A percentile compares a stretch with the other conserved stretches of the same genome.
Evolutionary conservation across 2,329 filamentous ascomycete genomes (phyloP).

Genomic region (Coniochaeta sp.): DNA sequence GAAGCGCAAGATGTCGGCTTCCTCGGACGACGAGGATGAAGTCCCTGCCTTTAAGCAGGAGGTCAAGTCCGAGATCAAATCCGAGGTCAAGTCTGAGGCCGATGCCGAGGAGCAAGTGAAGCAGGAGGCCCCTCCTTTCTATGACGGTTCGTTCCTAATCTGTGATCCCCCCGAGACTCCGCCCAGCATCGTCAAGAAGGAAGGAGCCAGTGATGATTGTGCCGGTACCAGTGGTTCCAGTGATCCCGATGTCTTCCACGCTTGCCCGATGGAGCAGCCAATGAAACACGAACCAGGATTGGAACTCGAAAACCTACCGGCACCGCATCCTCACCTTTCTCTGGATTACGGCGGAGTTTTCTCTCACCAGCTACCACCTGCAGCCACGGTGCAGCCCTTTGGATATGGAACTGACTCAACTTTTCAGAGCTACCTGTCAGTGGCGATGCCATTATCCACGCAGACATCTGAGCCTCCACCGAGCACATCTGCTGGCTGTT

Average conservation of each 20-base stretch:
- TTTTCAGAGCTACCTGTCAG: not conserved
- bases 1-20: constrained; percentile 14
- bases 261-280: not conserved
- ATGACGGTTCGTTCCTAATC: constrained; percentile 5
- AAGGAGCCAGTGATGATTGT: not conserved
- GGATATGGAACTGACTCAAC: not conserved
- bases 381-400: not conserved
- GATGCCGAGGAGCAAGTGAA: constrained; percentile 2
- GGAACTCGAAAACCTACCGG: not conserved
- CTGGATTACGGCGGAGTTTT: not conserved
- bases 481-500: not conserved
- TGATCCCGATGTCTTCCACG: not conserved
- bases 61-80: too few species aligned
- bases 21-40: constrained; percentile 12
- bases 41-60: constrained; percentile 7
- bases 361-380: not conserved
- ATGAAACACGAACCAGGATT: not conserved
- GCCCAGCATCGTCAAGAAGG: not conserved
- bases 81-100: not conserved
- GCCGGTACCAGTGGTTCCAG: not conserved
- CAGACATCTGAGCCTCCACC: not conserved
- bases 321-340: not conserved
- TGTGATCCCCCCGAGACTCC: constrained; percentile 2
- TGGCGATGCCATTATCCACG: not conserved
- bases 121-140: constrained; percentile 1